These are phyloP conservation scores for Pythium apleroticum DNA, from an alignment of 352 stramenopile species.

Conservation along the genomic window DNA sequence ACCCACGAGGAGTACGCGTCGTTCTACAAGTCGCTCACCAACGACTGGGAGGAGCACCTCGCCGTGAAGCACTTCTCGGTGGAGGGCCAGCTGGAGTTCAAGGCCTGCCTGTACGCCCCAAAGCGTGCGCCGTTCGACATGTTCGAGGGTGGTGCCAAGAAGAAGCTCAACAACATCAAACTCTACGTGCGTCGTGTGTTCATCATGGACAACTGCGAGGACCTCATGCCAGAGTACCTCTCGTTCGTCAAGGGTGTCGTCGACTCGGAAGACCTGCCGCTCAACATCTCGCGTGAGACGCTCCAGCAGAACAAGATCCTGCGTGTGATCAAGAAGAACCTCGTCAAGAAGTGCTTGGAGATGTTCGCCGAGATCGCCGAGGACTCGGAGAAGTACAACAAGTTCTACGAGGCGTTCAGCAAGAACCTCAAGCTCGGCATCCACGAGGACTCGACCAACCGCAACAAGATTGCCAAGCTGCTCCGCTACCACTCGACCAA, in stretches of 20 bases:
- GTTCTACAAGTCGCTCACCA: slow-evolving; percentile 99
- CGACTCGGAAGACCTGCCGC: slow-evolving; percentile 98
- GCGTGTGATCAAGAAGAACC: slow-evolving; percentile 99
- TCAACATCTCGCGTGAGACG: slow-evolving; percentile 99
- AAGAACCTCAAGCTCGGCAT: slow-evolving; percentile 99
- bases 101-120: slow-evolving; percentile 97
- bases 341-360: slow-evolving; percentile 99
- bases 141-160: slow-evolving; percentile 98
- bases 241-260: slow-evolving; percentile 99
- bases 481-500: slow-evolving; percentile 99
- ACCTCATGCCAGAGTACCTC: slow-evolving; percentile 99
- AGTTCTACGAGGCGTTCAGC: slow-evolving; percentile 99
- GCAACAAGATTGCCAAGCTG: slow-evolving; percentile 99
- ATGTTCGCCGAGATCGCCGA: slow-evolving; percentile 99
- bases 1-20: slow-evolving; percentile 99
- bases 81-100: slow-evolving; percentile 99
- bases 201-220: slow-evolving; percentile 99
- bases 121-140: slow-evolving; percentile 99
- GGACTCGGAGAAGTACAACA: slow-evolving; percentile 97
- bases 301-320: slow-evolving; percentile 99
- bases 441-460: slow-evolving; percentile 99
- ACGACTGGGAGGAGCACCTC: slow-evolving; percentile 99
- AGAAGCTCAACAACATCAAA: slow-evolving; percentile 99
- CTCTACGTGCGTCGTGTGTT: slow-evolving; percentile 99
- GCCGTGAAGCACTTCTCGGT: slow-evolving; percentile 99